Percentiles rank a stretch among this genome's conserved stretches.
phyloP scores from a whole-genome alignment of 176 grass and related monocot genomes.

The Carex littledalei region DNA sequence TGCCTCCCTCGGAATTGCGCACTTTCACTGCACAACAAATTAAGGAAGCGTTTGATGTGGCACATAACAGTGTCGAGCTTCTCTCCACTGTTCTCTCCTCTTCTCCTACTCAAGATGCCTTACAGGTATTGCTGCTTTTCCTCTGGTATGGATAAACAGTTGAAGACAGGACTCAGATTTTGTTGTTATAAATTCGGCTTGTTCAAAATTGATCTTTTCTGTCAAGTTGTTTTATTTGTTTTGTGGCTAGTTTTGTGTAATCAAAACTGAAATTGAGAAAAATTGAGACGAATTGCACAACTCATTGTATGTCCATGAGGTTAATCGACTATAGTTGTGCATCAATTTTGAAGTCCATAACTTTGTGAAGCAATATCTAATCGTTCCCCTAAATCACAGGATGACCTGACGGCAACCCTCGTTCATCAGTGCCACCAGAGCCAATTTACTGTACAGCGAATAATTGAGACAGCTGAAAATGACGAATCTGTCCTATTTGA shows the following conservation, averaged over 20 bases:
- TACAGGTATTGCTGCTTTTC: constrained; percentile 57
- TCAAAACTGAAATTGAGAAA: not conserved
- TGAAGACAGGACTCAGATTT: not conserved
- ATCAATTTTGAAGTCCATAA: not conserved
- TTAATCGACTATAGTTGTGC: not conserved
- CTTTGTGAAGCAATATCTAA: not conserved
- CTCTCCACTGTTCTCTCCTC: constrained; percentile 93
- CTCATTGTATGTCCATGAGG: not conserved
- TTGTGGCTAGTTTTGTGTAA: not conserved
- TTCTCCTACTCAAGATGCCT: constrained; percentile 79
- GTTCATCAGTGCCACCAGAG: constrained; percentile 84
- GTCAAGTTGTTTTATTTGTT: not conserved
- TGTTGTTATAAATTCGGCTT: not conserved
- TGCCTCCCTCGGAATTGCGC: constrained; percentile 28
- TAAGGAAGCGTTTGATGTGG: constrained; percentile 89
- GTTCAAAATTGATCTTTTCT: constrained; percentile 18
- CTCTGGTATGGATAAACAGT: not conserved
- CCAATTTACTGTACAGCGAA: constrained; percentile 81
- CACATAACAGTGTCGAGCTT: constrained; percentile 82
- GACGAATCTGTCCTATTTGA: constrained; percentile 87
- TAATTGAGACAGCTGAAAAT: constrained; percentile 70
- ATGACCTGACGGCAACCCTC: constrained; percentile 81
- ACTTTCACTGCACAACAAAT: constrained; percentile 64
- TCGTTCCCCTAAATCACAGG: constrained; percentile 32
- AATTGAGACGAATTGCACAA: not conserved